A percentile compares a stretch with the other conserved stretches of the same genome.
Conservation (phyloP, 371 early-diverging fungal species). For the Nematocida displodere region DNA sequence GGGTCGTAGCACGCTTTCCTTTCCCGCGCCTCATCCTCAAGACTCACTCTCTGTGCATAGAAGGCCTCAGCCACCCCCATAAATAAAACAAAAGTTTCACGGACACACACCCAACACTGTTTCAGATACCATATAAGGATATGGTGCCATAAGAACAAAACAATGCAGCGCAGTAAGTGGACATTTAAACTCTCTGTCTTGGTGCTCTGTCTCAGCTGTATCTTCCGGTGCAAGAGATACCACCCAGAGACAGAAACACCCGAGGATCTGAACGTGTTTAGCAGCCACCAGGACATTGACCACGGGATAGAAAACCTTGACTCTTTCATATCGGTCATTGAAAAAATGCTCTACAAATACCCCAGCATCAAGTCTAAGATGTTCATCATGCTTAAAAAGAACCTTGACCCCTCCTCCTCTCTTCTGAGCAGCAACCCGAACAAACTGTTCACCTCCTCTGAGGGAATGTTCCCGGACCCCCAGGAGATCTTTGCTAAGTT, state of each 20-base stretch:
- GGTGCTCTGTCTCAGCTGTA: too few species aligned
- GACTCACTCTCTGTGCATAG: too few species aligned
- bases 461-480: background rate
- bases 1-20: background rate
- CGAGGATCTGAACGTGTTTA: constrained; percentile 9
- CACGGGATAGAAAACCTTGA: background rate
- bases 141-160: background rate
- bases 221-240: too few species aligned
- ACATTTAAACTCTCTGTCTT: too few species aligned
- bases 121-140: constrained; percentile 39
- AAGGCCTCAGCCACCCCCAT: background rate
- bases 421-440: background rate
- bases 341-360: constrained; percentile 15
- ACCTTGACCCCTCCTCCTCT: background rate
- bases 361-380: constrained; percentile 11
- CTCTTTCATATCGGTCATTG: constrained; percentile 16
- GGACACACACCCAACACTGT: constrained; percentile 10
- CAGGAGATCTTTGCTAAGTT: background rate
- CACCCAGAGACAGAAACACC: background rate
- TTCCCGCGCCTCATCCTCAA: background rate
- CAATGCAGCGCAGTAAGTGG: background rate
- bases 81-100: constrained; percentile 42
- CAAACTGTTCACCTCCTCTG: background rate
- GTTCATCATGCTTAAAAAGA: background rate
- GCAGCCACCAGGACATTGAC: background rate